Conservation (phyloP, 2,329 filamentous ascomycete genomes). For the Dendrostoma leiphaemia region DNA sequence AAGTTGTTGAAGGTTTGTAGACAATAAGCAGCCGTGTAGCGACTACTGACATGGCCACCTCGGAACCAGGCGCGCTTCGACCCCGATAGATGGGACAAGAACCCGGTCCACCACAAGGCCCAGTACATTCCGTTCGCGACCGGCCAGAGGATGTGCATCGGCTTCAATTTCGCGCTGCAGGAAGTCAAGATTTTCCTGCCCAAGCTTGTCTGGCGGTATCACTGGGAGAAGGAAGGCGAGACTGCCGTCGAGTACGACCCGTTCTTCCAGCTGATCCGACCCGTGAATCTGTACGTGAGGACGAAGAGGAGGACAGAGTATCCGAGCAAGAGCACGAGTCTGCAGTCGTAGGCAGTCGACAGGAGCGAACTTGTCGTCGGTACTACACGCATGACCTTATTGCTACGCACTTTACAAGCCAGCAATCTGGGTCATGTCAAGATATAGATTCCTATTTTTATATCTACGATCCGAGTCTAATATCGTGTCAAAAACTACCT, state of each 20-base stretch:
- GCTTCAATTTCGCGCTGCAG: constrained; percentile 62
- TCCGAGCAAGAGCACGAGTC: constrained; percentile 34
- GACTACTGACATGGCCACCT: too few species aligned
- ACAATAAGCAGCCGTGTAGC: too few species aligned
- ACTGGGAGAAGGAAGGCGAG: constrained; percentile 48
- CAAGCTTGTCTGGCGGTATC: constrained; percentile 58
- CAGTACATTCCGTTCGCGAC: constrained; percentile 59
- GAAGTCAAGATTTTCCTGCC: constrained; percentile 59
- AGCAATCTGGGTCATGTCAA: too few species aligned
- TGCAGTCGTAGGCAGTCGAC: too few species aligned
- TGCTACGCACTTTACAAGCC: too few species aligned
- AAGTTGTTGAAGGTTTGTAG: too few species aligned
- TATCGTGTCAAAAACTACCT: too few species aligned
- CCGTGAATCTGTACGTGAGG: constrained; percentile 52
- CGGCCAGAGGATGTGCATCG: constrained; percentile 58
- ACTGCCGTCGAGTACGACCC: constrained; percentile 57
- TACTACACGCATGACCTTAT: too few species aligned
- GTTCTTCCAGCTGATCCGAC: constrained; percentile 56
- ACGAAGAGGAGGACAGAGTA: constrained; percentile 48
- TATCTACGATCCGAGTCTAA: too few species aligned
- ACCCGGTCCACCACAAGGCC: constrained; percentile 49
- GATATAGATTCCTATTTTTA: too few species aligned
- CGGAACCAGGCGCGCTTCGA: constrained; percentile 52
- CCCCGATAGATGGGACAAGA: constrained; percentile 58
- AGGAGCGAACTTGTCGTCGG: too few species aligned